Percentiles rank a stretch among this genome's conserved stretches.
phyloP scores from a whole-genome alignment of 352 stramenopile species.

The Pythium sukuiense region DNA sequence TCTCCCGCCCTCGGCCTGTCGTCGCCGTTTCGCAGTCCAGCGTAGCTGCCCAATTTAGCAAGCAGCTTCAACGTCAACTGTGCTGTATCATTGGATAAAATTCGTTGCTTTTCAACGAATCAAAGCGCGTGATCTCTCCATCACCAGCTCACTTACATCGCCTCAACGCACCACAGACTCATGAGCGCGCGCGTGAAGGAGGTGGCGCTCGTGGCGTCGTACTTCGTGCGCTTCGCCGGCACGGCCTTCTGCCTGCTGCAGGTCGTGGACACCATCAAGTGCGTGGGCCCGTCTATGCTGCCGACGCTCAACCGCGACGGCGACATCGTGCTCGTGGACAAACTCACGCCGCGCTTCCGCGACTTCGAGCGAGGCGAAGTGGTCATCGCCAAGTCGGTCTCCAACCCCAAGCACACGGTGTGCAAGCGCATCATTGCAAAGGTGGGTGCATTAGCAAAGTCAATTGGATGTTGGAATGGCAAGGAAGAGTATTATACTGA shows the following conservation, averaged over 20 bases:
- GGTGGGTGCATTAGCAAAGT: conserved; percentile 20
- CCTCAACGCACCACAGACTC: not conserved
- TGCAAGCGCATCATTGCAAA: conserved; percentile 89
- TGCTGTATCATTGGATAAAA: not conserved
- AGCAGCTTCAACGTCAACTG: conserved; percentile 9
- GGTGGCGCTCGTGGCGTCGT: conserved; percentile 48
- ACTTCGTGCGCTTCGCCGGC: conserved; percentile 77
- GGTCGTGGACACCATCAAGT: conserved; percentile 80
- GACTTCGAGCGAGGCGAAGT: conserved; percentile 76
- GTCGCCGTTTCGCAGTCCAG: conserved; percentile 4
- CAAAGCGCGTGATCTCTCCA: conserved; percentile 6
- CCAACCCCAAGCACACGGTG: conserved; percentile 81
- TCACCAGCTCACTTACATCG: not conserved
- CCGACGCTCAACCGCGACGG: conserved; percentile 88
- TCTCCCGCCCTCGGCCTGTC: not conserved
- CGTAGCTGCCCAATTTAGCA: conserved; percentile 9
- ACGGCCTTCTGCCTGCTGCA: conserved; percentile 73
- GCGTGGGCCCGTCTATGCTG: conserved; percentile 89
- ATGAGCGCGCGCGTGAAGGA: conserved; percentile 32
- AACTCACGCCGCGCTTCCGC: conserved; percentile 72
- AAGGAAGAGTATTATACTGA: not conserved
- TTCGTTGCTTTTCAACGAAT: not conserved
- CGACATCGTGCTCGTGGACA: conserved; percentile 90
- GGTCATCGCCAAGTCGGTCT: conserved; percentile 87
- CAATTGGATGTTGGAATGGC: not conserved